These are phyloP conservation scores for Diaporthe sp. DNA, from an alignment of 2,329 filamentous ascomycete species.

Conservation along the genomic window DNA sequence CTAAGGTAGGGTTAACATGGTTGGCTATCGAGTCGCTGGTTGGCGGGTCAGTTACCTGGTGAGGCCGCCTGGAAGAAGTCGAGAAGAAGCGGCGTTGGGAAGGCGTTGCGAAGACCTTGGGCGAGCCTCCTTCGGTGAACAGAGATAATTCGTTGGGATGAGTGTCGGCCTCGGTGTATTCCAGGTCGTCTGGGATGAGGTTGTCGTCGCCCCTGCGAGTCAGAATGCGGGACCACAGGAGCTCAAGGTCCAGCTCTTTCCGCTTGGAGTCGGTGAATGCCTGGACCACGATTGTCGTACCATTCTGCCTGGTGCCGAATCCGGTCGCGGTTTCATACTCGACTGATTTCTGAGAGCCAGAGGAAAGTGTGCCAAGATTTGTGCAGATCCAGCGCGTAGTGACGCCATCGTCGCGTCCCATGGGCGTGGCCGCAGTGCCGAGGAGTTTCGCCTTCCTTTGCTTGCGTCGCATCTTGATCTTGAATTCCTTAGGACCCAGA, in stretches of 20 bases:
- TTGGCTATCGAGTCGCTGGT: conserved; percentile 24
- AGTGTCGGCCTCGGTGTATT: conserved; percentile 44
- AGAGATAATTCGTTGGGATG: conserved; percentile 35
- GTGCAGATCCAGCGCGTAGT: conserved; percentile 97
- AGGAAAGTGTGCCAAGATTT: conserved; percentile 81
- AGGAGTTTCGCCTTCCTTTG: conserved; percentile 86
- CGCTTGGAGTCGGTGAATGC: conserved; percentile 69
- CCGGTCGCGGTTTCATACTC: conserved; percentile 75
- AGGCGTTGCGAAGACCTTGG: conserved; percentile 35
- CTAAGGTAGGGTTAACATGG: conserved; percentile 41
- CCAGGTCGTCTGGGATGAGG: conserved; percentile 39
- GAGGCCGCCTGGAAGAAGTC: conserved; percentile 41
- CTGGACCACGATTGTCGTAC: conserved; percentile 70
- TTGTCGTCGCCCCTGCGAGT: conserved; percentile 41
- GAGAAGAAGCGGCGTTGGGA: conserved; percentile 44
- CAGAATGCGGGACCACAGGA: conserved; percentile 63
- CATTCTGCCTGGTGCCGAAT: conserved; percentile 72
- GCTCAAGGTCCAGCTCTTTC: conserved; percentile 66
- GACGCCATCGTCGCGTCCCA: conserved; percentile 84
- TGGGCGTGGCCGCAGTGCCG: conserved; percentile 76
- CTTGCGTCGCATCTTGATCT: conserved; percentile 85
- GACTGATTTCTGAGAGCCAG: conserved; percentile 59
- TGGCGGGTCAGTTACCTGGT: conserved; percentile 41
- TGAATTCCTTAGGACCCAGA: conserved; percentile 90
- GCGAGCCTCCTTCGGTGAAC: conserved; percentile 37